Evolutionary conservation across 495 filamentous ascomycete species (phyloP).

Genomic region (Penicillium tannophilum): DNA sequence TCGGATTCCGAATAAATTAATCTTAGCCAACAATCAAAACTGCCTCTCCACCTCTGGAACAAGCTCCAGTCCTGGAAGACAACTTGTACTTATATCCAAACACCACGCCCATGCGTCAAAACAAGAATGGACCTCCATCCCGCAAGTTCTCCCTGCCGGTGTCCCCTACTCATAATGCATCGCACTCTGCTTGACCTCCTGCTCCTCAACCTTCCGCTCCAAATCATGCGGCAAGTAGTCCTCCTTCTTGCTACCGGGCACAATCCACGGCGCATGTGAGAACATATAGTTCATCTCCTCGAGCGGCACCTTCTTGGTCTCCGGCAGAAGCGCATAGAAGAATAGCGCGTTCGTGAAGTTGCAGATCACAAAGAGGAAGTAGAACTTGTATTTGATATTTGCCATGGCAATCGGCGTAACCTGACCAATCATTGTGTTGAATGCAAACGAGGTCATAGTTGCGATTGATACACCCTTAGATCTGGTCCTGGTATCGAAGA

Average conservation of each 20-base stretch:
- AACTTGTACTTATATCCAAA: neutral
- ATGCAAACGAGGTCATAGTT: slow-evolving; percentile 65
- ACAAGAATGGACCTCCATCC: neutral
- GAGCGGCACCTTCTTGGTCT: slow-evolving; percentile 65
- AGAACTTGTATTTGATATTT: slow-evolving; percentile 52
- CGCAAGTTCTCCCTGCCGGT: neutral
- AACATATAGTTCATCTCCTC: slow-evolving; percentile 75
- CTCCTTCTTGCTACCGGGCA: slow-evolving; percentile 49
- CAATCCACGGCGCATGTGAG: slow-evolving; percentile 67
- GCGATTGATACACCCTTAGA: slow-evolving; percentile 68
- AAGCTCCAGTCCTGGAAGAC: neutral
- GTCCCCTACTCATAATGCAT: slow-evolving; percentile 26
- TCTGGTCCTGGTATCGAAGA: slow-evolving; percentile 70
- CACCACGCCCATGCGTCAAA: neutral
- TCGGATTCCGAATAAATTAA: slow-evolving; percentile 39
- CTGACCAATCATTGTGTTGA: slow-evolving; percentile 76
- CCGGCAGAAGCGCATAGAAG: slow-evolving; percentile 66
- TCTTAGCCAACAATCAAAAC: slow-evolving; percentile 12
- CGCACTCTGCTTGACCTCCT: slow-evolving; percentile 36
- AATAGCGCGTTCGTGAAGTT: slow-evolving; percentile 59
- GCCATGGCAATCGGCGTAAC: slow-evolving; percentile 64
- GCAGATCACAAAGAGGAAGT: slow-evolving; percentile 58
- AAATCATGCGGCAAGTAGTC: slow-evolving; percentile 41
- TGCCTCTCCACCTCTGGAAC: neutral
- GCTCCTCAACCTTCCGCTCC: slow-evolving; percentile 42